Conservation (phyloP, 306 rosid species). For the Senna tora region DNA sequence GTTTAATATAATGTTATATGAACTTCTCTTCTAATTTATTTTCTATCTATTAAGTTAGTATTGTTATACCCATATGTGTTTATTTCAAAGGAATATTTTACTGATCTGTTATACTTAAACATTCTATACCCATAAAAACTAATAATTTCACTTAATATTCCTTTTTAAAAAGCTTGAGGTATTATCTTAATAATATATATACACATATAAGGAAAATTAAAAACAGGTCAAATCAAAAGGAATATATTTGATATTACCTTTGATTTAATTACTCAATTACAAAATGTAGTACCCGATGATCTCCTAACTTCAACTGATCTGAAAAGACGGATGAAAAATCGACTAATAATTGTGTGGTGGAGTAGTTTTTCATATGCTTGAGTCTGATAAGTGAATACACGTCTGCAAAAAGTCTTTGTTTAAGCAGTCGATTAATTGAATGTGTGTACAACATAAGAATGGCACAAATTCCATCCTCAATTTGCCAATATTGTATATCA, state of each 20-base stretch:
- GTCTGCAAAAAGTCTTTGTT: background rate
- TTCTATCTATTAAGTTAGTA: too few relatives aligned
- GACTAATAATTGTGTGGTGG: background rate
- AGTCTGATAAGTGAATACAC: background rate
- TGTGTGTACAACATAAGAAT: conserved; percentile 28
- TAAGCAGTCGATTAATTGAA: background rate
- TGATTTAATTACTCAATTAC: background rate
- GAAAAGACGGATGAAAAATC: background rate
- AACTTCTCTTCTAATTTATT: too few relatives aligned
- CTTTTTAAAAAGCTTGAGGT: too few relatives aligned
- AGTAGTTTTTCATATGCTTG: background rate
- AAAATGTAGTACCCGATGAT: background rate
- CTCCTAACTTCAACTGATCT: background rate
- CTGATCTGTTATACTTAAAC: too few relatives aligned
- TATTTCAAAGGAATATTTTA: too few relatives aligned
- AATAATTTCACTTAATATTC: too few relatives aligned
- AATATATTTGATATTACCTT: background rate
- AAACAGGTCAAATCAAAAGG: background rate
- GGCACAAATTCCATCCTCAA: conserved; percentile 44
- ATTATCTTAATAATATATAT: too few relatives aligned
- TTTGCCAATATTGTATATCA: conserved; percentile 40
- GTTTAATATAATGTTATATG: too few relatives aligned
- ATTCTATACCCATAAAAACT: too few relatives aligned
- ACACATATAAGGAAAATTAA: too few relatives aligned
- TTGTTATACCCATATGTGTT: too few relatives aligned